Percentiles rank a stretch among this genome's conserved stretches.
These are phyloP conservation scores for Pseudoperonospora humuli DNA, from an alignment of 352 stramenopile species.

Conservation along the genomic window DNA sequence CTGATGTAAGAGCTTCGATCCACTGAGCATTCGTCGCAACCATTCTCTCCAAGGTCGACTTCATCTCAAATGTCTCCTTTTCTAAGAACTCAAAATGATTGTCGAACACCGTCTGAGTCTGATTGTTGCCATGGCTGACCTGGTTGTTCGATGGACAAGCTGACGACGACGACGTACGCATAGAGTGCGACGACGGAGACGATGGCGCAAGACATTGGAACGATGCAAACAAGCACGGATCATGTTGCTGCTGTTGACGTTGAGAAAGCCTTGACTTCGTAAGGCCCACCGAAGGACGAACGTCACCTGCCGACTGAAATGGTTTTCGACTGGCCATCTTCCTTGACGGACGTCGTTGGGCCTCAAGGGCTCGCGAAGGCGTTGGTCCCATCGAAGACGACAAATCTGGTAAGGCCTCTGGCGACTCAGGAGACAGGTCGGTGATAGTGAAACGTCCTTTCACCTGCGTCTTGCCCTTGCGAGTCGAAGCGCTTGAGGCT, in stretches of 20 bases:
- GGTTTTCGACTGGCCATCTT: conserved; percentile 15
- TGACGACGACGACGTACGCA: conserved; percentile 11
- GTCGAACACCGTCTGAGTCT: conserved; percentile 40
- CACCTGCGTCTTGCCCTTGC: conserved; percentile 59
- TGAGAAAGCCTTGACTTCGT: conserved; percentile 10
- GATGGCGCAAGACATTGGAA: conserved; percentile 11
- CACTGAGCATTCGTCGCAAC: conserved; percentile 65
- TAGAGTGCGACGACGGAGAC: conserved; percentile 16
- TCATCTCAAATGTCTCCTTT: conserved; percentile 65
- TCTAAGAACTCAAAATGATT: conserved; percentile 61
- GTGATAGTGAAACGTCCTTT: conserved; percentile 79
- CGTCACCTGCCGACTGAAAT: conserved; percentile 25
- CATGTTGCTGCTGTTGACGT: conserved; percentile 12
- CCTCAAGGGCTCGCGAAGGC: conserved; percentile 9
- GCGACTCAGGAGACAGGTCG: conserved; percentile 60
- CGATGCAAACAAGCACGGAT: conserved; percentile 11
- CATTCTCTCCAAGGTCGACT: conserved; percentile 53
- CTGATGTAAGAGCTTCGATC: conserved; percentile 47
- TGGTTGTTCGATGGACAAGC: conserved; percentile 33
- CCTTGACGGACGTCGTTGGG: conserved; percentile 8
- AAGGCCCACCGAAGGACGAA: conserved; percentile 16
- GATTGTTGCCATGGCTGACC: conserved; percentile 23
- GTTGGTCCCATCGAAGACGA: conserved; percentile 18
- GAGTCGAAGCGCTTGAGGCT: conserved; percentile 15
- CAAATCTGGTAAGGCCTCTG: conserved; percentile 22